These are phyloP conservation scores for Mitragyna speciosa DNA, from an alignment of 257 asterid species.

Conservation along the genomic window DNA sequence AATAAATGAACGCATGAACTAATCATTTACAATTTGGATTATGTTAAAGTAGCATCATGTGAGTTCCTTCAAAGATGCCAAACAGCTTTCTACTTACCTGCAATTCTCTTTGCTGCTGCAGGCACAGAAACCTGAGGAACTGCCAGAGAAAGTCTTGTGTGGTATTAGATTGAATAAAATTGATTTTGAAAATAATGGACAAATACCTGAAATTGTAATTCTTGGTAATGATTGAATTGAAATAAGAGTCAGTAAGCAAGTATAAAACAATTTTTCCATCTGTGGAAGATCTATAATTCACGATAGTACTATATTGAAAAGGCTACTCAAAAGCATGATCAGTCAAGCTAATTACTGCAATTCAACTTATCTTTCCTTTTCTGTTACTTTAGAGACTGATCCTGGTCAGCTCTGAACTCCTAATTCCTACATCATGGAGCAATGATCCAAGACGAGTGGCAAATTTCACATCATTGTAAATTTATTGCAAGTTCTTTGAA, in stretches of 20 bases:
- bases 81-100: conserved; percentile 4
- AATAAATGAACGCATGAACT: neutral
- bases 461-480: too few species aligned
- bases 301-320: neutral
- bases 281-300: neutral
- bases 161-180: conserved; percentile 63
- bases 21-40: neutral
- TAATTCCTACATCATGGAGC: neutral
- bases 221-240: conserved; percentile 10
- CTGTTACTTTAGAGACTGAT: neutral
- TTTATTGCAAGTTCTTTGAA: too few species aligned
- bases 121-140: conserved; percentile 78
- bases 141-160: conserved; percentile 88
- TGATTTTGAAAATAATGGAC: conserved; percentile 64
- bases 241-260: neutral
- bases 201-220: conserved; percentile 55
- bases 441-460: neutral
- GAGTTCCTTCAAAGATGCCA: neutral
- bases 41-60: neutral
- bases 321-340: neutral
- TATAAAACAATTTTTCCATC: neutral
- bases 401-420: neutral
- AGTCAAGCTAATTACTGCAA: neutral
- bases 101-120: conserved; percentile 27
- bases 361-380: neutral